Evolutionary conservation across 305 asterid species (phyloP).

Genomic region (Solanum chacoense): DNA sequence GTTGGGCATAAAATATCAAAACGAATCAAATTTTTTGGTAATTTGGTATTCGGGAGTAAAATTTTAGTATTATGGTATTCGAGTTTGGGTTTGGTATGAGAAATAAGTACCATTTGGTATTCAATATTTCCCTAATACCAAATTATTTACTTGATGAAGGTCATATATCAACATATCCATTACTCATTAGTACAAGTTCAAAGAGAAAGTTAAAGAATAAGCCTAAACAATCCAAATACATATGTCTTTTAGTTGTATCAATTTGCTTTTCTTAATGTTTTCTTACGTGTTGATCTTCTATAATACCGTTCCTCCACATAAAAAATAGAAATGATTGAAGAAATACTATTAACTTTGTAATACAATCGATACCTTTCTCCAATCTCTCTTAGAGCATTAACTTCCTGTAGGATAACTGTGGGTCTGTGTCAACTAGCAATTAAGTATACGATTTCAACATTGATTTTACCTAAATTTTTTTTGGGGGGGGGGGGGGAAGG

Average conservation of each 20-base stretch:
- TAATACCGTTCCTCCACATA: neutral
- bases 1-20: neutral
- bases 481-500: no score
- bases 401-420: no score
- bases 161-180: neutral
- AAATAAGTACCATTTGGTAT: neutral
- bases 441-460: no score
- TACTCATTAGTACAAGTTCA: neutral
- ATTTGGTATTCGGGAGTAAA: neutral
- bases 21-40: neutral
- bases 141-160: neutral
- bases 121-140: neutral
- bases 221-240: neutral
- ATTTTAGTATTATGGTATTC: neutral
- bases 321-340: neutral
- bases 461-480: no score
- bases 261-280: no score
- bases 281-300: no score
- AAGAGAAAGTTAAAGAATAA: neutral
- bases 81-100: neutral
- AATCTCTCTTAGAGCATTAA: no score
- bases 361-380: neutral
- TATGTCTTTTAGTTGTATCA: neutral
- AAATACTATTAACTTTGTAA: neutral
- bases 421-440: no score